These are phyloP conservation scores for Agrocybe praecox DNA, from an alignment of 768 basidiomycete genomes.

Conservation along the genomic window DNA sequence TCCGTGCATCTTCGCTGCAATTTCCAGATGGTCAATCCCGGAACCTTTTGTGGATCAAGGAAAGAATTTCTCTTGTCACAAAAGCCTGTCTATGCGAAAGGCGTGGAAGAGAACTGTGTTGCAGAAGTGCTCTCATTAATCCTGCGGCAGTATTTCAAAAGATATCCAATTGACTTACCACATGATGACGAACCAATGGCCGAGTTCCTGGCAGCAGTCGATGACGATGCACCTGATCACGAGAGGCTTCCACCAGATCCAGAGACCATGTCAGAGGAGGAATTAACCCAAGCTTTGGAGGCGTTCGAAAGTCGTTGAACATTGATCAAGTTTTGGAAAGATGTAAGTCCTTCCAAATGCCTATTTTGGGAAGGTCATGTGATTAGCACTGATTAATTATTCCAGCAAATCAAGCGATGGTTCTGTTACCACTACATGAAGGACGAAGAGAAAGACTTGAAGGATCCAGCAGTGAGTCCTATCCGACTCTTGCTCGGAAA, in stretches of 20 bases:
- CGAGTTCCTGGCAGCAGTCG: constrained; percentile 7
- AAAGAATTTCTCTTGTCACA: constrained; percentile 6
- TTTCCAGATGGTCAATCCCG: not conserved
- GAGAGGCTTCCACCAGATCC: too few relatives aligned
- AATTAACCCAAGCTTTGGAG: too few relatives aligned
- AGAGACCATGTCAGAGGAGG: too few relatives aligned
- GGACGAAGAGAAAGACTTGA: not conserved
- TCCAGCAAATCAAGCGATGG: constrained; percentile 20
- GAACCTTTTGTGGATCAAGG: not conserved
- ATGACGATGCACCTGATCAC: constrained; percentile 7
- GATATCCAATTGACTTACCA: constrained; percentile 11
- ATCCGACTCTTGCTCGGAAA: not conserved
- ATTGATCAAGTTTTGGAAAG: not conserved
- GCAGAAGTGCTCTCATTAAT: constrained; percentile 7
- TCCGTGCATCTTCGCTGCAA: too few relatives aligned
- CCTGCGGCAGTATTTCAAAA: constrained; percentile 13
- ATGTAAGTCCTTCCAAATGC: not conserved
- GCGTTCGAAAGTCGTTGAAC: too few relatives aligned
- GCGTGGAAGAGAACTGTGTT: not conserved
- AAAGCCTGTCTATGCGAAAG: constrained; percentile 1
- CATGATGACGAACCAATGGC: constrained; percentile 8
- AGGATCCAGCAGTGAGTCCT: too few relatives aligned
- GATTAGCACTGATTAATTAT: not conserved
- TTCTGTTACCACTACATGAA: constrained; percentile 6
- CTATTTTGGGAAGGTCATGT: not conserved